Base-by-base conservation (phyloP, 148 eudicot genomes). In the Rheum nobile region DNA sequence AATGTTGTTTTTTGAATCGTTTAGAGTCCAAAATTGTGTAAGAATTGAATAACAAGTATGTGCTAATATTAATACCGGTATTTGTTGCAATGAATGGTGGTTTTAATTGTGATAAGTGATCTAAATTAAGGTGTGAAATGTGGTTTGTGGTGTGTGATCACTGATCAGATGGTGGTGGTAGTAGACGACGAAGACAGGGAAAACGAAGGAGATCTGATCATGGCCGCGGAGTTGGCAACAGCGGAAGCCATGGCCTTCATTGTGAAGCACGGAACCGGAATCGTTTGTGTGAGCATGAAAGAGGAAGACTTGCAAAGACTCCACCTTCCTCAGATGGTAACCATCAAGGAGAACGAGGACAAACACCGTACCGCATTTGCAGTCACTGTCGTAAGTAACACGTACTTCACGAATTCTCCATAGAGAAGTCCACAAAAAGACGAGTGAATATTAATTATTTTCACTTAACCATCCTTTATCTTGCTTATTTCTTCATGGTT, bases 171-270 rank as follows among this genome's bases (percentile, higher is more conserved):
- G 84, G 93, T 89, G 59, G 77, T 89, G 13, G 93, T 87, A 57
- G 93, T 89, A 48, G 93, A 89, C 73, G 93, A 89, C 43, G 93
- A 89, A 75, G 90, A 84, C 67, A 79, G 93, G 72, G 93, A 89
- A 83, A 89, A 89, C 79, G 93, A 89, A 79, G 93, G 93, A 46
- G 93, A 89, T 81, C 16, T 89, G 55, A 83, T 89, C 75, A 89
- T 89, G 93, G 93, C 90, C 31, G 93, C 88, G 46, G 80, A 85
- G 0, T 75, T 71, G 78, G 90, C 74, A 35, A 89, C 90, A 9
- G 82, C 90, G 4, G 88, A 89, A 78, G 87, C 86, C 67, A 85
- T 87, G 93, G 90, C 93, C 39, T 89, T 89, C 73, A 57, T 89
- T 79, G 93, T 89, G 74, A 89, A 87, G 80, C 81, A 89, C 75